Conservation (phyloP, 2,329 filamentous ascomycete species). For the Neonectria faginata region DNA sequence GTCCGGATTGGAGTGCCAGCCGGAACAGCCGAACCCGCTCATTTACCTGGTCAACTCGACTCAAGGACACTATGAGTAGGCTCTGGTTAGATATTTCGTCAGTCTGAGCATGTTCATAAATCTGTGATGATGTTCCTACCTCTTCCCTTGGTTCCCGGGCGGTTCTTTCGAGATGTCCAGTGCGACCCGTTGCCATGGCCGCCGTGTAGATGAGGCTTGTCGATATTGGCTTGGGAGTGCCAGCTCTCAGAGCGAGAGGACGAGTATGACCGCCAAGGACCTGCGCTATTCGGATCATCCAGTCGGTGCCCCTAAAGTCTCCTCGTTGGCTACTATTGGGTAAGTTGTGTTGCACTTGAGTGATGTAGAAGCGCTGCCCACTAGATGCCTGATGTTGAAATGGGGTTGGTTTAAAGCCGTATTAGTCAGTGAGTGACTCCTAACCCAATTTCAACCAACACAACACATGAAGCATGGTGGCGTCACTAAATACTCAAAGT, state of each 20-base stretch:
- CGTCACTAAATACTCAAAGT: background rate
- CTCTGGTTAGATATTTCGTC: slow-evolving; percentile 46
- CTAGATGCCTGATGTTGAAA: too few species aligned
- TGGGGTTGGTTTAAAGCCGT: slow-evolving; percentile 2
- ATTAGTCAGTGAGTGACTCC: background rate
- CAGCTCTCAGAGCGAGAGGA: background rate
- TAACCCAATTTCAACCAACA: background rate
- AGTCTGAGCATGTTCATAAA: background rate
- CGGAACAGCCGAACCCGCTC: slow-evolving; percentile 75
- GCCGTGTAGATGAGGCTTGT: background rate
- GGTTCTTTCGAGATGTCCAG: slow-evolving; percentile 51
- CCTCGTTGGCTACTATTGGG: background rate
- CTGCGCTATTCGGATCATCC: background rate
- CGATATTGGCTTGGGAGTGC: background rate
- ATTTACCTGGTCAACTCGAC: slow-evolving; percentile 73
- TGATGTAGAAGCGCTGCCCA: background rate
- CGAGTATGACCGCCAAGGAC: background rate
- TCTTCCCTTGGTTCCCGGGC: slow-evolving; percentile 77
- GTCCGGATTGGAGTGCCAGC: slow-evolving; percentile 65
- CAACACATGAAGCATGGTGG: background rate
- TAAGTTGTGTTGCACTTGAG: background rate
- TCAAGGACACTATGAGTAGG: slow-evolving; percentile 72
- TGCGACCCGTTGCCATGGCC: slow-evolving; percentile 37
- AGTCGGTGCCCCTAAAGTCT: background rate
- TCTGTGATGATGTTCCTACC: slow-evolving; percentile 47